A percentile compares a stretch with the other conserved stretches of the same genome.
Evolutionary conservation across 805 yeast genomes (phyloP).

Genomic region (Saccharomycopsis malanga): DNA sequence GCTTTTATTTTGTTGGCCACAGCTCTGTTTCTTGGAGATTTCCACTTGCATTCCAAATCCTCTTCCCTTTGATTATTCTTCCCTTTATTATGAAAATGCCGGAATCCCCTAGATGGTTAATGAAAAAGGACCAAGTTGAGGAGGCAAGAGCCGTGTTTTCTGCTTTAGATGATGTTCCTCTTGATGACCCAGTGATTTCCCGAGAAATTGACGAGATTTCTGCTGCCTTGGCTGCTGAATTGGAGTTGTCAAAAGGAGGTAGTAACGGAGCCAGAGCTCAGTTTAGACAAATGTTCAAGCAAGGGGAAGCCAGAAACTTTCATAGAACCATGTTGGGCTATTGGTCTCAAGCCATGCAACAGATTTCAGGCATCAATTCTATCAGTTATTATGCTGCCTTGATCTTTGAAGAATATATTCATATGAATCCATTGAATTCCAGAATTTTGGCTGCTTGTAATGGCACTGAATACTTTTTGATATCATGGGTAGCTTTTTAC

Average conservation of each 20-base stretch:
- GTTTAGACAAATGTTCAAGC: constrained; percentile 35
- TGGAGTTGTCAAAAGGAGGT: background rate
- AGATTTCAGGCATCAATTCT: constrained; percentile 64
- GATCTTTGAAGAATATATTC: constrained; percentile 45
- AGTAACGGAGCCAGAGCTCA: constrained; percentile 13
- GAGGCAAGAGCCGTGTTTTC: constrained; percentile 17
- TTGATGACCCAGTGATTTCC: background rate
- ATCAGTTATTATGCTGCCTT: constrained; percentile 60
- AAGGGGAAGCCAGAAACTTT: constrained; percentile 54
- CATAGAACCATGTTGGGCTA: constrained; percentile 55
- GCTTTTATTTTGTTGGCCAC: constrained; percentile 45
- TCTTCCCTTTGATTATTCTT: constrained; percentile 37
- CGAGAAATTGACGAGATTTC: constrained; percentile 13
- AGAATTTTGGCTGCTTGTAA: constrained; percentile 60
- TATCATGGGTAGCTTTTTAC: constrained; percentile 50
- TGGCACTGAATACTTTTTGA: constrained; percentile 50
- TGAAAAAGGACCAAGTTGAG: constrained; percentile 26
- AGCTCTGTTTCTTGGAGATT: constrained; percentile 49
- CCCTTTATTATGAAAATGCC: constrained; percentile 31
- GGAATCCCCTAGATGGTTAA: constrained; percentile 53
- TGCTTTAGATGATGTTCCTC: constrained; percentile 15
- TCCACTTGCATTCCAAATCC: constrained; percentile 65
- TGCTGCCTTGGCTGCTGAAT: constrained; percentile 1
- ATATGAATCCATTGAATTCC: constrained; percentile 43
- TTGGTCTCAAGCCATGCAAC: constrained; percentile 62